Evolutionary conservation across 2,329 filamentous ascomycete species (phyloP).

Genomic region (Nothomitra cinnamomea): DNA sequence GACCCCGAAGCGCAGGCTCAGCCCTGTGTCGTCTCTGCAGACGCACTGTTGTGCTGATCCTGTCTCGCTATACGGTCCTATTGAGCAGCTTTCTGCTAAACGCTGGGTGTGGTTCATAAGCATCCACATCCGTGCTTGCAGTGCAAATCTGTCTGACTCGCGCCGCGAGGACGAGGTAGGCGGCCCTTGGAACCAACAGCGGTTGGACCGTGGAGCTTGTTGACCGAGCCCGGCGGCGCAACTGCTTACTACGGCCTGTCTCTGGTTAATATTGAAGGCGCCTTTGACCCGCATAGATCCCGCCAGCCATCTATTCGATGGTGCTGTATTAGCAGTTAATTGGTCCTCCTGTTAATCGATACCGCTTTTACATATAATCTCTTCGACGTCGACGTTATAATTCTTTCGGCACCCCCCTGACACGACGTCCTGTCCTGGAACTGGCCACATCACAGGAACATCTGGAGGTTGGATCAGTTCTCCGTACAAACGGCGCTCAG

Average conservation of each 20-base stretch:
- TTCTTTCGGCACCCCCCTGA: no score
- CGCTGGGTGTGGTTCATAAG: neutral
- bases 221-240: neutral
- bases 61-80: neutral
- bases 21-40: neutral
- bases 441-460: no score
- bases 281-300: neutral
- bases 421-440: no score
- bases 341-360: no score
- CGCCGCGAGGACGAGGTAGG: neutral
- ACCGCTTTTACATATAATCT: no score
- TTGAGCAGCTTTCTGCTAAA: neutral
- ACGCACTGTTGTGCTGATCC: neutral
- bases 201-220: slow-evolving; percentile 1
- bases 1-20: neutral
- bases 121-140: neutral
- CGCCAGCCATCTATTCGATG: neutral
- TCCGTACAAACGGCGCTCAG: no score
- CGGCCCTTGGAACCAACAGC: neutral
- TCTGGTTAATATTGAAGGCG: neutral
- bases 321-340: neutral
- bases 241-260: neutral
- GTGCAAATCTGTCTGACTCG: neutral
- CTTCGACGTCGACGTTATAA: no score
- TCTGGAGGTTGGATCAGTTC: no score